phyloP scores from a whole-genome alignment of 2,329 filamentous ascomycete genomes.

The Hypoxylon sp. region DNA sequence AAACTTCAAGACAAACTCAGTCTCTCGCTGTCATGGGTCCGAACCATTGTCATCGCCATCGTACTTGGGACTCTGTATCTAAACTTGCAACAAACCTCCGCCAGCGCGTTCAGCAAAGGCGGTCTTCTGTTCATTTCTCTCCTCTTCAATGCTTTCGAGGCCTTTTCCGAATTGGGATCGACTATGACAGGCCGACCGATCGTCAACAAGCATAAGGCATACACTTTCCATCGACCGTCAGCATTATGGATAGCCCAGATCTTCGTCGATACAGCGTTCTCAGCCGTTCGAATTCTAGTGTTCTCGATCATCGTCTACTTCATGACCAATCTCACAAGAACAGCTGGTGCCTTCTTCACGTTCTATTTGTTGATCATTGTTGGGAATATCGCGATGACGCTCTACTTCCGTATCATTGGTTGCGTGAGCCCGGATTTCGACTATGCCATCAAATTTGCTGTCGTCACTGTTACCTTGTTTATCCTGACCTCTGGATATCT shows the following conservation, averaged over 20 bases:
- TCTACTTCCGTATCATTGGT: conserved; percentile 83
- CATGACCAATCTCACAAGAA: conserved; percentile 78
- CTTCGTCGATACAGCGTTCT: conserved; percentile 81
- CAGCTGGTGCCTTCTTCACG: conserved; percentile 83
- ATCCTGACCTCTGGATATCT: conserved; percentile 86
- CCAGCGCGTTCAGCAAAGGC: conserved; percentile 84
- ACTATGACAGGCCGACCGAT: conserved; percentile 84
- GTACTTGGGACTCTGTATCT: conserved; percentile 86
- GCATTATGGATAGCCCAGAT: conserved; percentile 89
- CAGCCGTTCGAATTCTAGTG: conserved; percentile 77
- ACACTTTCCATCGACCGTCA: conserved; percentile 85
- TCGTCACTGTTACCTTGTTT: conserved; percentile 84
- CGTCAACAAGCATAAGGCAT: conserved; percentile 87
- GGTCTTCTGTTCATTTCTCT: conserved; percentile 85
- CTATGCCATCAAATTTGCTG: conserved; percentile 86
- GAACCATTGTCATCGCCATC: conserved; percentile 79
- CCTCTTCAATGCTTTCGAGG: conserved; percentile 89
- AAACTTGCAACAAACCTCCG: conserved; percentile 74
- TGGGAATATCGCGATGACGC: conserved; percentile 79
- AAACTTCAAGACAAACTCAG: conserved; percentile 89
- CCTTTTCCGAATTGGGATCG: conserved; percentile 81
- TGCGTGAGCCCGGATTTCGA: conserved; percentile 86
- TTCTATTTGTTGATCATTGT: conserved; percentile 80
- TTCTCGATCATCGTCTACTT: conserved; percentile 86
- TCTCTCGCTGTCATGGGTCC: conserved; percentile 79